Percentiles rank a stretch among this genome's conserved stretches.
Conservation (phyloP, 1,139 yeast genomes). For the Protomyces arabidopsidicola region DNA sequence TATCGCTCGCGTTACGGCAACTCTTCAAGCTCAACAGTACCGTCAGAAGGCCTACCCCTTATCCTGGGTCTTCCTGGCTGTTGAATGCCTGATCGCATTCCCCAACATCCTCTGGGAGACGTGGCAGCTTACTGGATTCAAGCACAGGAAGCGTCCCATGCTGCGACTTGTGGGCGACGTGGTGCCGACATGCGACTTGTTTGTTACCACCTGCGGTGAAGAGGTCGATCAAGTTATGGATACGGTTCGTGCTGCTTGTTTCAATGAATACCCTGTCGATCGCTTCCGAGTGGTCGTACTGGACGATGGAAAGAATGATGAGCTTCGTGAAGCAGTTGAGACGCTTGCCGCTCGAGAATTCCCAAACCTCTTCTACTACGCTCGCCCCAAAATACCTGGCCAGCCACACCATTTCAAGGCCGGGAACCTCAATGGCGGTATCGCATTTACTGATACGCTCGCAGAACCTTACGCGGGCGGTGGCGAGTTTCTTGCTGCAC, state of each 20-base stretch:
- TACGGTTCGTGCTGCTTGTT: conserved; percentile 2
- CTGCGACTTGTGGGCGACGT: background rate
- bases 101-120: background rate
- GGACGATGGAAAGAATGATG: conserved; percentile 1
- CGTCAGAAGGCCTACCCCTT: background rate
- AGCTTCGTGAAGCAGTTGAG: background rate
- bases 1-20: background rate
- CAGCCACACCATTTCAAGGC: conserved; percentile 12
- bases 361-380: conserved; percentile 7
- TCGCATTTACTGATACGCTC: background rate
- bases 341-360: background rate
- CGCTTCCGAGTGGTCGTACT: conserved; percentile 8
- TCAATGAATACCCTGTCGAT: background rate
- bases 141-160: conserved; percentile 3
- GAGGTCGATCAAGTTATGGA: background rate
- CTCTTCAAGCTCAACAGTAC: background rate
- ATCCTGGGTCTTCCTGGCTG: conserved; percentile 1
- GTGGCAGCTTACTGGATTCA: background rate
- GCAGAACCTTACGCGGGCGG: background rate
- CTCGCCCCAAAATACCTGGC: conserved; percentile 1
- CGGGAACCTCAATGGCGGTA: background rate
- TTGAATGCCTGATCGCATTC: background rate
- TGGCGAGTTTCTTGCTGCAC: conserved; percentile 1
- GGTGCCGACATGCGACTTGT: background rate
- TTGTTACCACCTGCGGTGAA: background rate